Evolutionary conservation across 2,329 filamentous ascomycete genomes (phyloP), one percentile per base, ranked within the genome.

Genomic region (Amphichorda felina): DNA sequence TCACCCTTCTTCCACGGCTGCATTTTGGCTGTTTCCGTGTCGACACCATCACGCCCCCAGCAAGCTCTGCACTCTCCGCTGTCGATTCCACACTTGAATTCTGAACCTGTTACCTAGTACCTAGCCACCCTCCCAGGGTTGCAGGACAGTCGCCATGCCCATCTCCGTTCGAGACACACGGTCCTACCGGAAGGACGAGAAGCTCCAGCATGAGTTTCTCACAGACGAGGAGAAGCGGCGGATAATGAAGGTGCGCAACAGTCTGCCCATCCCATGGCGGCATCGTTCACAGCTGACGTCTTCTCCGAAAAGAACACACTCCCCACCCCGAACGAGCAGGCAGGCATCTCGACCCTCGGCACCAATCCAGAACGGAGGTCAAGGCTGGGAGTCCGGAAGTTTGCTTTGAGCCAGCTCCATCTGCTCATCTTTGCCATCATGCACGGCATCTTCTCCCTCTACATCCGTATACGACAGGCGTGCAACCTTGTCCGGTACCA

Each of bases 371-470:
- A 49, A 21, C 43, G 47, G 19, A 54, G 56, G 24, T 64, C 64
- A 15, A 62, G 63, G 32, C 58, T 78, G 14, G 74, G 75, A 16
- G 52, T 82, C 40, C 71, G 75, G 40, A 69, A 68, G 37, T 75
- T 83, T 49, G 47, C 85, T 30, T 66, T 63, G 41, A 64, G 61
- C 36, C 72, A 80, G 50, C 56, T 88, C 29, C 71, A 86, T 56
- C 55, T 77, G 36, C 54, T 85, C 28, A 54, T 85, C 40, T 87
- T 81, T 56, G 68, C 72, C 40, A 49, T 83, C 38, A 66, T 89
- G 45, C 86, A 94, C 50, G 71, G 81, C 42, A 55, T 94, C 45
- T 96, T 94, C 61, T 89, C 85, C 6, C 64, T 96, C 44, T 93
- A 91, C 56, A 80, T 95, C 45, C 82, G 87, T 42, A 60, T 85